Percentiles rank a stretch among this genome's conserved stretches.
Evolutionary conservation across 106 monocot species (phyloP).

Genomic region (Allium cepa): DNA sequence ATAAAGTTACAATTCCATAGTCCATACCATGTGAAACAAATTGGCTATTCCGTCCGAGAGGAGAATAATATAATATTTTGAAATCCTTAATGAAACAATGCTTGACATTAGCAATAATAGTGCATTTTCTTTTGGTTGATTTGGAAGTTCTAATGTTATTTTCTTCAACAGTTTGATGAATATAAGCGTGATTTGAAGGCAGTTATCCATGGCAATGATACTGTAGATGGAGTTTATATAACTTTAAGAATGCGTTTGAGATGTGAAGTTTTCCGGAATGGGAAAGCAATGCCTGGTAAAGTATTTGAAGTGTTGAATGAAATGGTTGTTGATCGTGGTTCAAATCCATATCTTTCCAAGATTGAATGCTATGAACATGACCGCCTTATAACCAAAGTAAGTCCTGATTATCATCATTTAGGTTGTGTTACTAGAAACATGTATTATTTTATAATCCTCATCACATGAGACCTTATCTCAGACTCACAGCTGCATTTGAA

Average conservation of each 20-base stretch:
- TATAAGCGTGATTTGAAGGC: slow-evolving; percentile 71
- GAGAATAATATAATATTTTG: too few species aligned
- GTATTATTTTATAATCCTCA: neutral
- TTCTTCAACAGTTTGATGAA: slow-evolving; percentile 59
- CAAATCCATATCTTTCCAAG: slow-evolving; percentile 95
- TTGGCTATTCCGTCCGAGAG: too few species aligned
- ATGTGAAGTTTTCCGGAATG: slow-evolving; percentile 91
- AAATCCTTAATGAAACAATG: too few species aligned
- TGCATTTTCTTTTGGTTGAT: too few species aligned
- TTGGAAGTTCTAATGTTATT: neutral
- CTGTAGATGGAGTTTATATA: slow-evolving; percentile 86
- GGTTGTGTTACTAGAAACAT: neutral
- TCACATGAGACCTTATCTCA: too few species aligned
- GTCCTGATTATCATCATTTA: slow-evolving; percentile 1
- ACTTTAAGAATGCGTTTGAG: slow-evolving; percentile 91
- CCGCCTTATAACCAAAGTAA: slow-evolving; percentile 94
- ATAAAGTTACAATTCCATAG: too few species aligned
- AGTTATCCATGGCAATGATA: slow-evolving; percentile 93
- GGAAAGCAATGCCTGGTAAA: slow-evolving; percentile 90
- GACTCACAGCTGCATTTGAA: too few species aligned
- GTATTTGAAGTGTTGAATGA: slow-evolving; percentile 95
- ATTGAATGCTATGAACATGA: slow-evolving; percentile 98
- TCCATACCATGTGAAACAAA: too few species aligned
- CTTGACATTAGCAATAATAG: too few species aligned
- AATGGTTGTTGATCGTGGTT: slow-evolving; percentile 97